Evolutionary conservation across 345 rosid species (phyloP).

Genomic region (Boechera retrofracta): DNA sequence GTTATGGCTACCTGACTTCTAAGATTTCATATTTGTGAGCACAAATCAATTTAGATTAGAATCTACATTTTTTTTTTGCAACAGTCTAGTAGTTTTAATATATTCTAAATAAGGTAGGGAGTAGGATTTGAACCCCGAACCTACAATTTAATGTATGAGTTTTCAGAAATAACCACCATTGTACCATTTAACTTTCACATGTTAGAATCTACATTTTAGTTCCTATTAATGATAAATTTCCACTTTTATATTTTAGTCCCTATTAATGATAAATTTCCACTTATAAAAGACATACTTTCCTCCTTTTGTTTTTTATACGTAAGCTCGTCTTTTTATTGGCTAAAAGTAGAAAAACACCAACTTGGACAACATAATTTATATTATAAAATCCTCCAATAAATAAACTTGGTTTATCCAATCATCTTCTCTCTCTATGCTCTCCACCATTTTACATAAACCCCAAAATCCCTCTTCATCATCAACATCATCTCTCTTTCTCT

Average conservation of each 20-base stretch:
- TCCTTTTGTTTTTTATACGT: conserved; percentile 24
- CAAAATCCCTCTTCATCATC: conserved; percentile 34
- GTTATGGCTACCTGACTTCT: conserved; percentile 6
- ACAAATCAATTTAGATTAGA: conserved; percentile 10
- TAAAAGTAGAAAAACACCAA: conserved; percentile 40
- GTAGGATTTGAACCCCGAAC: no score
- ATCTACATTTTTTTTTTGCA: background rate
- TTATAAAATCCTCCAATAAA: conserved; percentile 21
- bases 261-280: conserved; percentile 24
- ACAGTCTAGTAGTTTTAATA: no score
- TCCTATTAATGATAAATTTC: conserved; percentile 21
- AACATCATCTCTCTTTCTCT: conserved; percentile 22
- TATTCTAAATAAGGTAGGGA: accelerated
- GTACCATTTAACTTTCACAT: no score
- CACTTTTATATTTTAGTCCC: conserved; percentile 25
- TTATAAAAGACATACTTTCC: conserved; percentile 13
- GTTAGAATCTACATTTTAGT: conserved; percentile 17
- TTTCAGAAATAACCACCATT: no score
- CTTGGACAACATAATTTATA: conserved; percentile 29
- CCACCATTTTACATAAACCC: conserved; percentile 46
- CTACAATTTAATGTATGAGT: no score
- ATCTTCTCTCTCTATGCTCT: conserved; percentile 35
- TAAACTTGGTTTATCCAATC: conserved; percentile 44
- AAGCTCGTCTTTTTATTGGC: conserved; percentile 39
- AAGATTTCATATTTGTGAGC: conserved; percentile 8